Base-by-base conservation (phyloP, 768 basidiomycete genomes). In the Crepidotus variabilis region DNA sequence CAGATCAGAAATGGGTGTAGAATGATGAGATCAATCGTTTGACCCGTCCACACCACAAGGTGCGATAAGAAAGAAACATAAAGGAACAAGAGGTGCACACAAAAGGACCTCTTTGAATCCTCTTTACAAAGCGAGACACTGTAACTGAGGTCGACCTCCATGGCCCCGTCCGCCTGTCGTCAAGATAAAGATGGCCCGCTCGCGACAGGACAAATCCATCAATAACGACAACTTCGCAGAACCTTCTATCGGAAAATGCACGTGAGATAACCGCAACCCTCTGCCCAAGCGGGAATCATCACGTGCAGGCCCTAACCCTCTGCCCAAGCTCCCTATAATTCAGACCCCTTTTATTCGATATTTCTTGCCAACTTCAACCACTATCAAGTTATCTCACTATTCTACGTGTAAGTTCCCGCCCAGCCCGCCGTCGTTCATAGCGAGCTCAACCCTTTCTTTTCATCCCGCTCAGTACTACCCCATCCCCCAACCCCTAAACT, bases 241-340 rank as follows among this genome's bases (percentile, higher is more conserved):
- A 43, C 14, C 39, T 43, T 43, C 57, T 43, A 59, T 50, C 35
- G 23, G 23, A 39, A 59, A 48, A 3, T 7, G n/a, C 22, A 35
- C 71, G 69, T 69, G 71, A 68, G 68, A 50, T 55, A 35, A 14
- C 23, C n/a, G 35, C 65, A 76, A 77, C 77, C 77, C 77, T 78
- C 69, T 77, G 77, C 77, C 77, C 77, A 57, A 54, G 52, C 50
- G 60, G 59, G 28, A 28, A 28, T 4, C 8, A 8, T 72, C 75
- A 77, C 75, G 72, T 78, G 75, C 28, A 6, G 4, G 28, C 8
- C 60, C 57, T 67, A 85, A 85, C 85, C 85, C 85, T 87, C 75
- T 86, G 84, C 85, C 85, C 85, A 81, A 75, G 68, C 72, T 72
- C 75, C 39, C 78, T 79, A 81, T 79, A 85, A 84, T 86, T 84